Evolutionary conservation across 306 rosid species (phyloP).

Genomic region (Prunus dulcis): DNA sequence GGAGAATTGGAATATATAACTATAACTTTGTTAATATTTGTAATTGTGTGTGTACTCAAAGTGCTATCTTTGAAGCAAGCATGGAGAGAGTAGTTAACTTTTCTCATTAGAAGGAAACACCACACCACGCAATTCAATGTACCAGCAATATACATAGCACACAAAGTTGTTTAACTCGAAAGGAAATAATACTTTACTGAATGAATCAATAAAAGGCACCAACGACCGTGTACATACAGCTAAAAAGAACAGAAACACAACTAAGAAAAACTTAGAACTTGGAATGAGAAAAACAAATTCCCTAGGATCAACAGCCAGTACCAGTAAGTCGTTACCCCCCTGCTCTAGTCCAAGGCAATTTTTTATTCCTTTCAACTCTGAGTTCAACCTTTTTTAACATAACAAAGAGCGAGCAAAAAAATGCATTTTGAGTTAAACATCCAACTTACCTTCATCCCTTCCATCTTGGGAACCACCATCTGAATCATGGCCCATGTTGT

Average conservation of each 20-base stretch:
- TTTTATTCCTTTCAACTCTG: background rate
- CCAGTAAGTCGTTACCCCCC: background rate
- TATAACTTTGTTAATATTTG: no score
- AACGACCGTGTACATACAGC: background rate
- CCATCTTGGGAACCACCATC: conserved; percentile 72
- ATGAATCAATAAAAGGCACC: background rate
- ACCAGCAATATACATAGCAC: background rate
- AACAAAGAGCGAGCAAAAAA: background rate
- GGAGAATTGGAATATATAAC: background rate
- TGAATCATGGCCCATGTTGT: conserved; percentile 65
- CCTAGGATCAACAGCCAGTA: background rate
- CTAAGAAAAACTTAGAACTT: background rate
- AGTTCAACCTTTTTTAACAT: background rate
- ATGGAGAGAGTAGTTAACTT: background rate
- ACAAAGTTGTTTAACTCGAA: background rate
- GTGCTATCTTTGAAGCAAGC: background rate
- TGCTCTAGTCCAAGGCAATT: background rate
- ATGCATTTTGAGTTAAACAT: conserved; percentile 6
- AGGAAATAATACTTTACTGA: background rate
- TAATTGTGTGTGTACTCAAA: background rate
- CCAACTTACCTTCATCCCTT: conserved; percentile 70
- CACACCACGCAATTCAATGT: background rate
- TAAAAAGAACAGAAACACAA: background rate
- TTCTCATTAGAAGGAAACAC: no score
- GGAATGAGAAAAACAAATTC: background rate